phyloP scores from a whole-genome alignment of 2,329 filamentous ascomycete species.

The Ophiostoma sp. region DNA sequence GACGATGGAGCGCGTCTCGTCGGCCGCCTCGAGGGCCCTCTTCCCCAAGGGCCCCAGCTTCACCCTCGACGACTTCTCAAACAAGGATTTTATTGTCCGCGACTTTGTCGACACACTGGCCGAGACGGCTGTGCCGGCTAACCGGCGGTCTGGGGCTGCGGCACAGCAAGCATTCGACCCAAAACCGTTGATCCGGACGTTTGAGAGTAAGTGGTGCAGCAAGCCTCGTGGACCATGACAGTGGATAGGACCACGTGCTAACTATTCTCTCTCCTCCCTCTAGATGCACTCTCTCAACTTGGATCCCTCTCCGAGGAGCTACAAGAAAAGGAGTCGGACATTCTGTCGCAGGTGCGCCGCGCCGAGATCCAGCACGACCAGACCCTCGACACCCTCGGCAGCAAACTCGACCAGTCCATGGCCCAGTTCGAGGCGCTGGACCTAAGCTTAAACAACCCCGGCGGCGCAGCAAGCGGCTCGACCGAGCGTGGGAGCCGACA shows the following conservation, averaged over 20 bases:
- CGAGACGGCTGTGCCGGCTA: slow-evolving; percentile 75
- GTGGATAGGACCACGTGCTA: slow-evolving; percentile 30
- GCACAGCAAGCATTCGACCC: slow-evolving; percentile 76
- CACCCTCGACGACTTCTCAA: slow-evolving; percentile 83
- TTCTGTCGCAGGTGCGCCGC: slow-evolving; percentile 83
- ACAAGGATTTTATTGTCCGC: slow-evolving; percentile 93
- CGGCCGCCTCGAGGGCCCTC: slow-evolving; percentile 60
- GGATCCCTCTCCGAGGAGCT: slow-evolving; percentile 76
- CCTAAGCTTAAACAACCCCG: slow-evolving; percentile 68
- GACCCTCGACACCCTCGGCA: slow-evolving; percentile 82
- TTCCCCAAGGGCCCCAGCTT: slow-evolving; percentile 81
- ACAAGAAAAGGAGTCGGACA: slow-evolving; percentile 85
- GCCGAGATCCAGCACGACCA: slow-evolving; percentile 91
- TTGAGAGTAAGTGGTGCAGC: slow-evolving; percentile 68
- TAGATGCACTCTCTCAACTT: slow-evolving; percentile 67
- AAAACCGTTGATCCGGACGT: slow-evolving; percentile 93
- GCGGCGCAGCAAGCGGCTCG: slow-evolving; percentile 31
- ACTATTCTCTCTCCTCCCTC: slow-evolving; percentile 24
- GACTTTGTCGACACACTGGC: slow-evolving; percentile 95
- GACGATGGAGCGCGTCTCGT: slow-evolving; percentile 45
- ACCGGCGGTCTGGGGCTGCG: slow-evolving; percentile 71
- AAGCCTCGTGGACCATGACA: not conserved
- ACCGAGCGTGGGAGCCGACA: slow-evolving; percentile 48
- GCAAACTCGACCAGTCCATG: slow-evolving; percentile 89
- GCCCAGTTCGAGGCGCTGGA: slow-evolving; percentile 89